These are phyloP conservation scores for Teunomyces funiuensis DNA, from an alignment of 805 yeast genomes.

Conservation along the genomic window DNA sequence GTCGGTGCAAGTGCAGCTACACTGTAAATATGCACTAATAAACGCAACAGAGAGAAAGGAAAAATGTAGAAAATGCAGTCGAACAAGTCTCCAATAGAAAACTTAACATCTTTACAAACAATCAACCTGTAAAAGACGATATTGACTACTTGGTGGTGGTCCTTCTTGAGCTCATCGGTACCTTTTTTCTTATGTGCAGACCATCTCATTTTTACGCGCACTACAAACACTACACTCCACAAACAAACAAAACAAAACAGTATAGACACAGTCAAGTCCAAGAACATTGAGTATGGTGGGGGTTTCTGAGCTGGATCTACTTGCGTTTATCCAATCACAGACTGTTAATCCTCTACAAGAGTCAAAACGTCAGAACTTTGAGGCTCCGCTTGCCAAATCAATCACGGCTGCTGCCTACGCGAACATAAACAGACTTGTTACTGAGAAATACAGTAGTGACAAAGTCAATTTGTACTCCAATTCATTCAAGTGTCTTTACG, in stretches of 20 bases:
- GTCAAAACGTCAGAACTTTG: constrained; percentile 12
- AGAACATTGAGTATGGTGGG: constrained; percentile 1
- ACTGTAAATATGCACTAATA: background rate
- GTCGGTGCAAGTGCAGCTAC: background rate
- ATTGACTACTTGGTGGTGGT: no score
- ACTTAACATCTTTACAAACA: background rate
- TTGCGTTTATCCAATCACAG: constrained; percentile 8
- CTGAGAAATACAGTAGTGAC: background rate
- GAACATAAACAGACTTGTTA: constrained; percentile 7
- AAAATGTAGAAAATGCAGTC: background rate
- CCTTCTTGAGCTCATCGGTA: background rate
- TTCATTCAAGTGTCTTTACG: constrained; percentile 20
- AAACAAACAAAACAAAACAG: constrained; percentile 2
- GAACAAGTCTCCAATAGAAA: no score
- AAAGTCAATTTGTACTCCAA: constrained; percentile 10
- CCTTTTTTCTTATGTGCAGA: background rate
- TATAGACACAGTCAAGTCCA: background rate
- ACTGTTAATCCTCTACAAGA: constrained; percentile 8
- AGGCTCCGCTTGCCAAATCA: constrained; percentile 7
- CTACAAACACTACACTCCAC: constrained; percentile 4
- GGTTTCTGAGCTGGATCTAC: constrained; percentile 7
- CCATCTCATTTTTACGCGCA: background rate
- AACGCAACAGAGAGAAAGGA: background rate
- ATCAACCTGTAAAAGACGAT: no score
- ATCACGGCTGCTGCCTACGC: constrained; percentile 10